Evolutionary conservation across 176 grass and related monocot species (phyloP).

Genomic region (Metroxylon sagu): DNA sequence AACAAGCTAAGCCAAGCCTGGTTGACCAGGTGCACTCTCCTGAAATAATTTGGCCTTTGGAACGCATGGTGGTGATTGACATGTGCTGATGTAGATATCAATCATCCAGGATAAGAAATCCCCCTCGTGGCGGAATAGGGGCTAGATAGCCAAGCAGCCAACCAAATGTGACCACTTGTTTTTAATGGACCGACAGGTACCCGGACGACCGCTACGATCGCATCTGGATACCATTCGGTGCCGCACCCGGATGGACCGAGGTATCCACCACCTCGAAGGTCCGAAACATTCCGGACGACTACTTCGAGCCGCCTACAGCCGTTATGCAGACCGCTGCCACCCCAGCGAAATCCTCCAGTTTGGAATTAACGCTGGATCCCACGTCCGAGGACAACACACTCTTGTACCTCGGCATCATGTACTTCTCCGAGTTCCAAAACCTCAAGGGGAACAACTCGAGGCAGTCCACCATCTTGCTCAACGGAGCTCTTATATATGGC

Average conservation of each 20-base stretch:
- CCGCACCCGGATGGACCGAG: too few species aligned
- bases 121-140: too few species aligned
- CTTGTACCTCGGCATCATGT: not conserved
- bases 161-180: too few species aligned
- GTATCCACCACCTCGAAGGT: not conserved
- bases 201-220: slow-evolving; percentile 6
- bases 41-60: too few species aligned
- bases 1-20: too few species aligned
- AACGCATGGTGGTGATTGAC: too few species aligned
- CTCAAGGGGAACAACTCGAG: not conserved
- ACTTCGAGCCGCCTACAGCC: not conserved
- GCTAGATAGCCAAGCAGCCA: too few species aligned
- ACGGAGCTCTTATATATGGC: not conserved
- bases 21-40: too few species aligned
- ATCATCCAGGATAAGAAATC: too few species aligned
- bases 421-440: not conserved
- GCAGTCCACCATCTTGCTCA: not conserved
- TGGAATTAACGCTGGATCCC: not conserved
- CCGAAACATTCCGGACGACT: not conserved
- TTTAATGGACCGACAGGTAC: not conserved
- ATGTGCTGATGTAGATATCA: too few species aligned
- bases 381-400: too few species aligned
- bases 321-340: not conserved
- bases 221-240: slow-evolving; percentile 2
- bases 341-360: not conserved